Evolutionary conservation across 2,329 filamentous ascomycete genomes (phyloP), one percentile per base, ranked within the genome.

Genomic region (Cercospora zeina): DNA sequence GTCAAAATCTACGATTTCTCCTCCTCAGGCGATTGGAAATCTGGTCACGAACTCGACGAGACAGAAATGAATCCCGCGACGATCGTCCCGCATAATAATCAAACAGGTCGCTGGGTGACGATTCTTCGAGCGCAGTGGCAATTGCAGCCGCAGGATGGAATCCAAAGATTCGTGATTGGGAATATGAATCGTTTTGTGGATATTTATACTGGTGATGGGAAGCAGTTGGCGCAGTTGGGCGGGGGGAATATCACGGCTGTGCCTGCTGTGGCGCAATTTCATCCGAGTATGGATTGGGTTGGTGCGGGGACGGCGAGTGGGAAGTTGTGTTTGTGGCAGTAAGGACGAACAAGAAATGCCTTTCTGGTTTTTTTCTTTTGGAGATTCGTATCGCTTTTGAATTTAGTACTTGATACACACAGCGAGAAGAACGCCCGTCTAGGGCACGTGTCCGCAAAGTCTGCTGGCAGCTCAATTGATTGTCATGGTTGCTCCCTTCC

Each of bases 101-200:
- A 99, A 78, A 97, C 93, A 0, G 95, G 93, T 0, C 83, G 93
- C 59, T 97, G 91, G 91, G 92, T 97, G 0, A 96, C 91, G 0
- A 96, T 87, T 69, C 78, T 89, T 82, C 73, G 96, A 82, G 83
- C 95, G 74, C 91, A 96, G 70, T 99, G 95, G 95, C 95, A 99
- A 75, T 81, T 85, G 33, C 83, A 85, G 50, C 93, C 95, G 0
- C 79, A 83, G 34, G 91, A 95, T 62, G 87, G 88, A 7, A 86
- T 96, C 4, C 88, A 96, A 66, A 91, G 93, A 64, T 92, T 99
- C 70, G 90, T 87, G 24, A 93, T 99, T 61, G 95, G 91, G 1
- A 99, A 97, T 69, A 97, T 97, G 95, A 76, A 76, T 62, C 65
- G 95, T 1, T 97, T 97, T 70, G 91, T 97, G 1, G 95, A 99